Conservation (phyloP, 2,329 filamentous ascomycete species). For the Tolypocladium nubicola region DNA sequence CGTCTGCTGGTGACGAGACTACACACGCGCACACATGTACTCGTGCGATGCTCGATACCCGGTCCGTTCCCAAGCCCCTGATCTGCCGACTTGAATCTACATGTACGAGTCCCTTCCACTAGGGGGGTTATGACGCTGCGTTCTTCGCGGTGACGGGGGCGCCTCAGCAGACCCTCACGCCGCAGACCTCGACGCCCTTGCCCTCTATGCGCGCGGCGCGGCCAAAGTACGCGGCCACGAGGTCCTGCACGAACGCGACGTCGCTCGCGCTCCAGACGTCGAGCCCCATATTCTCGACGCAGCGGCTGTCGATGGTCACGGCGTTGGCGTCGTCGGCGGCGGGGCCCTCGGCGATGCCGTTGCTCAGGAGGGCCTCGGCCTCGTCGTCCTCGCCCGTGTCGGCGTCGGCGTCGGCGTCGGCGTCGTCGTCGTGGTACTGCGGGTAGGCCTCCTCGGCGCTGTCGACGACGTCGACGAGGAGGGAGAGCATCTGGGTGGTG, state of each 20-base stretch:
- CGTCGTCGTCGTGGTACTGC: conserved; percentile 20
- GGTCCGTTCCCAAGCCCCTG: background rate
- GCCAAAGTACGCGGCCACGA: conserved; percentile 56
- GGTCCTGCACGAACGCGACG: conserved; percentile 54
- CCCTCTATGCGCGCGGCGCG: conserved; percentile 53
- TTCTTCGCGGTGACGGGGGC: background rate
- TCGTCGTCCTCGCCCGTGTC: conserved; percentile 14
- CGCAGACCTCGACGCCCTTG: conserved; percentile 64
- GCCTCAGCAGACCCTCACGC: conserved; percentile 53
- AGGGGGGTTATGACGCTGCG: no score
- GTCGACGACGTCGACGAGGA: conserved; percentile 50
- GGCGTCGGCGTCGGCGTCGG: conserved; percentile 16
- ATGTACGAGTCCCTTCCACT: background rate
- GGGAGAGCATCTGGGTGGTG: conserved; percentile 53
- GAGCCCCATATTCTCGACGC: conserved; percentile 61
- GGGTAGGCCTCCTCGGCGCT: conserved; percentile 31
- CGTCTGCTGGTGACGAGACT: background rate
- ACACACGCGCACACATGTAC: no score
- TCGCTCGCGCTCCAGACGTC: conserved; percentile 68
- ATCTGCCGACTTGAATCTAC: background rate
- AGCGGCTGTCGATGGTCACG: conserved; percentile 50
- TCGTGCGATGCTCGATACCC: background rate
- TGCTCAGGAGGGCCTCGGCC: conserved; percentile 11
- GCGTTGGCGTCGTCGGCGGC: conserved; percentile 26
- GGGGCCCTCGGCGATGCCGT: conserved; percentile 12